Conservation (phyloP, 768 basidiomycete genomes). For the Hericium erinaceus region DNA sequence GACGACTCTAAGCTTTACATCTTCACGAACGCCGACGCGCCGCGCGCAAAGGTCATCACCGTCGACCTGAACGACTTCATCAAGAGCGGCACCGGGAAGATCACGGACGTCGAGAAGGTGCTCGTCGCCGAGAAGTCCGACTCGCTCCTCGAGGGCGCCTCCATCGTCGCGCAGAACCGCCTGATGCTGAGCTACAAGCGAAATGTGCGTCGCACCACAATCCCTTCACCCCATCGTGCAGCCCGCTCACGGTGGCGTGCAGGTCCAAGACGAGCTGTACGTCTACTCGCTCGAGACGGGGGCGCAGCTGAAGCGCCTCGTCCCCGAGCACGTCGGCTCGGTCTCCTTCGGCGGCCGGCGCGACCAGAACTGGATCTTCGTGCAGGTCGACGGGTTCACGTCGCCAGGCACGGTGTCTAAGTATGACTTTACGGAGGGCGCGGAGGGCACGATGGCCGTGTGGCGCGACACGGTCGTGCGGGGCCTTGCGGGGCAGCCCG, state of each 20-base stretch:
- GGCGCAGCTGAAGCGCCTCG: conserved; percentile 43
- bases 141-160: conserved; percentile 45
- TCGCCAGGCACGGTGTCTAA: conserved; percentile 57
- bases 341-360: conserved; percentile 42
- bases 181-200: conserved; percentile 60
- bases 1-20: conserved; percentile 55
- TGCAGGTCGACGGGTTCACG: conserved; percentile 57
- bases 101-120: conserved; percentile 38
- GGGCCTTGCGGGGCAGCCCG: conserved; percentile 47
- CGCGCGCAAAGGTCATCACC: conserved; percentile 56
- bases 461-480: conserved; percentile 49
- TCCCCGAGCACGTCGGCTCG: conserved; percentile 59
- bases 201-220: conserved; percentile 39
- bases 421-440: conserved; percentile 42
- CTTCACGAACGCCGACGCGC: conserved; percentile 56
- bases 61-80: conserved; percentile 43
- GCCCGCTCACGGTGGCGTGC: neutral
- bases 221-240: neutral
- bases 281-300: conserved; percentile 49
- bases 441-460: conserved; percentile 48
- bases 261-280: conserved; percentile 79
- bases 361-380: conserved; percentile 52
- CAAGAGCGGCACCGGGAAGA: conserved; percentile 12
- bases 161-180: conserved; percentile 42
- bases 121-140: conserved; percentile 62